A percentile compares a stretch with the other conserved stretches of the same genome.
phyloP scores from a whole-genome alignment of 2,329 filamentous ascomycete species.

The Parascedosporium putredinis region DNA sequence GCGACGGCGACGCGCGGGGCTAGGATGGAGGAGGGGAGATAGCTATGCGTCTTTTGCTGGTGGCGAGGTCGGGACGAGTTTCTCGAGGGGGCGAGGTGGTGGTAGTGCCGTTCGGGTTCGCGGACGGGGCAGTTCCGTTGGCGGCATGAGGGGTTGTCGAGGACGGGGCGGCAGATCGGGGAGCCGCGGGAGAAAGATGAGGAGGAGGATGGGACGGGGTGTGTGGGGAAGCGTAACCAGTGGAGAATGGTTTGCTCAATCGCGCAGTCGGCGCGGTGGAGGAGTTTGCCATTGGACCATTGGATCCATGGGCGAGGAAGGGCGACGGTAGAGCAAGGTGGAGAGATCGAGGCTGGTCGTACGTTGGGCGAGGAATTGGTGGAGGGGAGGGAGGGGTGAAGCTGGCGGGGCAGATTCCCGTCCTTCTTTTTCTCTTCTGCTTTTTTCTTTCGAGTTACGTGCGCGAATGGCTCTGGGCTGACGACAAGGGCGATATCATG shows the following conservation, averaged over 20 bases:
- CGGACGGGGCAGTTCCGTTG: neutral
- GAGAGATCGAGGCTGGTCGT: neutral
- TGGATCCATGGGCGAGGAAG: slow-evolving; percentile 7
- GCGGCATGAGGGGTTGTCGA: neutral
- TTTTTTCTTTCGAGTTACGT: neutral
- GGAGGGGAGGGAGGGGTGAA: neutral
- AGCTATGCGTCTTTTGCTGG: neutral
- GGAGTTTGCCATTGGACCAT: slow-evolving; percentile 5
- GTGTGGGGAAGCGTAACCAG: neutral
- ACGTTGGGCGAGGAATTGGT: too few relatives aligned
- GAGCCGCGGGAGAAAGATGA: neutral
- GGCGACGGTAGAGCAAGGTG: neutral
- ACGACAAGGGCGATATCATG: neutral
- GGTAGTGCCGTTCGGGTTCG: slow-evolving; percentile 7
- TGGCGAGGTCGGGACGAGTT: slow-evolving; percentile 1
- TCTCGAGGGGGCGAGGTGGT: slow-evolving; percentile 7
- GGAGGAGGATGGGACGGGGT: neutral
- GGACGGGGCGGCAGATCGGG: neutral
- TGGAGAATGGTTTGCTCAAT: slow-evolving; percentile 6
- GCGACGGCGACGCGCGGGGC: slow-evolving; percentile 72
- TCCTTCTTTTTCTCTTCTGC: neutral
- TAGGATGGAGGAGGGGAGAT: slow-evolving; percentile 33
- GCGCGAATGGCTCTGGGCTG: neutral
- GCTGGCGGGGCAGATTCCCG: too few relatives aligned
- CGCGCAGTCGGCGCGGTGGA: slow-evolving; percentile 6